Evolutionary conservation across 345 rosid genomes (phyloP), one percentile per base, ranked within the genome.

Genomic region (Garcia nutans): DNA sequence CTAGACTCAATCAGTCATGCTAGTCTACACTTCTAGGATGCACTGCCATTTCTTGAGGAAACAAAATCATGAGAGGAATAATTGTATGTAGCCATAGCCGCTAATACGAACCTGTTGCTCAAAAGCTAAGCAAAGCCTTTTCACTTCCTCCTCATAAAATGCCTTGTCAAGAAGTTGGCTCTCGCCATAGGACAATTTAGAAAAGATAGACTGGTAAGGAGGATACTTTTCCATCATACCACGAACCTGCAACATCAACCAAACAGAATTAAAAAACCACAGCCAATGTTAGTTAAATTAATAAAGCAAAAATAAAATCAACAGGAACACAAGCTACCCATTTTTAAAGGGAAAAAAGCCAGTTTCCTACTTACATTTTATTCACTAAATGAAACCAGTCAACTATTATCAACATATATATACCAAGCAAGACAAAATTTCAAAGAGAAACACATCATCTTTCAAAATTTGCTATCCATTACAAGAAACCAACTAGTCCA

Each of bases 91-190:
- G 28, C 1, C 55, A 63, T 41, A 26, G 47, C 31, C 41, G 19
- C n/a, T 8, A 61, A 76, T 6, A 83, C 85, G 26, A 79, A 93
- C 99, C 98, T 96, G 98, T 65, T 93, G 99, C 87, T 96, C 97
- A 54, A 93, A 96, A 73, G 98, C 87, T 79, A 93, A 84, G 91
- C 98, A 96, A 59, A 93, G 97, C 90, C 99, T 92, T 86, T 93
- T 90, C 71, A 96, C 98, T 85, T 96, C 98, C 86, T 96, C 99
- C 81, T 93, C 99, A 24, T 93, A 96, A 77, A 96, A 96, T 78
- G 98, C 99, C 77, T 93, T 93, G 85, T 96, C 98, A 3, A 96
- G 99, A 89, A 93, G 86, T 86, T 93, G 99, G 76, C 98, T 96
- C 87, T 92, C 99, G 65, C 99, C 98, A 66, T 93, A 96, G 0